A percentile compares a stretch with the other conserved stretches of the same genome.
These are phyloP conservation scores for Nothomitra cinnamomea DNA, from an alignment of 2,329 filamentous ascomycete genomes.

Conservation along the genomic window DNA sequence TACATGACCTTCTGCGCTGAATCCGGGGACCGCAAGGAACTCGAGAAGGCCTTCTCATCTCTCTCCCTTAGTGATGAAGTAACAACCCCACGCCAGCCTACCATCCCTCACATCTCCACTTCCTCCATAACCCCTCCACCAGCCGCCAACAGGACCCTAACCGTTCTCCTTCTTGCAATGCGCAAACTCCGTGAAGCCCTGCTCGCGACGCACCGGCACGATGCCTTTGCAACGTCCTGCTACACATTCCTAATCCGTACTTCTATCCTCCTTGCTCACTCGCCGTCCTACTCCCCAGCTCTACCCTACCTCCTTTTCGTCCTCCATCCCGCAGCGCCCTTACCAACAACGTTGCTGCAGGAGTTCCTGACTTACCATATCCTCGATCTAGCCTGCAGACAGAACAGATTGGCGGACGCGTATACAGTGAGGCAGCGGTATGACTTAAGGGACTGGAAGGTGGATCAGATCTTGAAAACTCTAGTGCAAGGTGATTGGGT, in stretches of 20 bases:
- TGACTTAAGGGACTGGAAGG: conserved; percentile 44
- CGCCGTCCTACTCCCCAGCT: conserved; percentile 80
- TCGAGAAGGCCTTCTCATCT: conserved; percentile 58
- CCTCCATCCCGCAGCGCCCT: conserved; percentile 50
- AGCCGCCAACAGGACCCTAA: conserved; percentile 36
- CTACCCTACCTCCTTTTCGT: conserved; percentile 59
- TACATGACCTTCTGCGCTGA: conserved; percentile 81
- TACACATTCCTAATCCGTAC: conserved; percentile 86
- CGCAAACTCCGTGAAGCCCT: conserved; percentile 86
- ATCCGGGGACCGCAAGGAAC: conserved; percentile 50
- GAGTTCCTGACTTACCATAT: conserved; percentile 72
- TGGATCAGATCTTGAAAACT: conserved; percentile 51
- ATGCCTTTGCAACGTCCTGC: conserved; percentile 70
- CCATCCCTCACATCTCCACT: not conserved
- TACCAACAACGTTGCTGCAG: conserved; percentile 53
- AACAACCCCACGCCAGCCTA: conserved; percentile 7
- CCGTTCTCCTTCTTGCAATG: conserved; percentile 63
- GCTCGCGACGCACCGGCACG: conserved; percentile 55
- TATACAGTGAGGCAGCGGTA: conserved; percentile 47
- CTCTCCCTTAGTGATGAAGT: conserved; percentile 21
- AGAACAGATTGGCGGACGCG: conserved; percentile 56
- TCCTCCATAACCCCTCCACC: conserved; percentile 3
- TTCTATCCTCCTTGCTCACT: conserved; percentile 62
- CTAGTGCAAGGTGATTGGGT: conserved; percentile 73
- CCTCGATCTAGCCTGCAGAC: conserved; percentile 75